Evolutionary conservation across 352 stramenopile species (phyloP).

Genomic region (Saprolegnia parasitica): DNA sequence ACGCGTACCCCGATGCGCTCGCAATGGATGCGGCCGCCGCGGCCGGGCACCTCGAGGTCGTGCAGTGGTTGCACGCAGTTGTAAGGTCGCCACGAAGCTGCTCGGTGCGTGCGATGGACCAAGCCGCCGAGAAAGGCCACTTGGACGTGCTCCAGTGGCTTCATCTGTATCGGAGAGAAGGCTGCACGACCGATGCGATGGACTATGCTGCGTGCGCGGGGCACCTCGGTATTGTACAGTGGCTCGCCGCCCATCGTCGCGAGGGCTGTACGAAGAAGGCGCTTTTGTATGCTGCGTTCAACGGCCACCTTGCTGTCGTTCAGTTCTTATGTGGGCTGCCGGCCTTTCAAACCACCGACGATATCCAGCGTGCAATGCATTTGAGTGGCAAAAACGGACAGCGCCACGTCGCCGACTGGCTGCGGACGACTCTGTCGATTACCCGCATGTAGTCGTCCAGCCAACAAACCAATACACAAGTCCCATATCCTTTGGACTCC

Average conservation of each 20-base stretch:
- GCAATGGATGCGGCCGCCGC: slow-evolving; percentile 35
- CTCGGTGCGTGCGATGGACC: slow-evolving; percentile 25
- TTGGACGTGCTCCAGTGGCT: slow-evolving; percentile 30
- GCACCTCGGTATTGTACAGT: slow-evolving; percentile 27
- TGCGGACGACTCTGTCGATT: too few relatives aligned
- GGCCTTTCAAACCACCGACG: background rate
- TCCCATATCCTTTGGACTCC: too few relatives aligned
- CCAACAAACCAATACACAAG: too few relatives aligned
- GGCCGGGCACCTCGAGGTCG: slow-evolving; percentile 32
- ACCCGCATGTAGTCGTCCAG: too few relatives aligned
- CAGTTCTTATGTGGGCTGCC: slow-evolving; percentile 14
- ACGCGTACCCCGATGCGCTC: slow-evolving; percentile 7
- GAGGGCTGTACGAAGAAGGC: slow-evolving; percentile 29
- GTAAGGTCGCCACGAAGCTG: slow-evolving; percentile 22
- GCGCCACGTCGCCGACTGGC: slow-evolving; percentile 5
- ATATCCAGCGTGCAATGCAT: background rate
- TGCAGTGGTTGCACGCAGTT: slow-evolving; percentile 36
- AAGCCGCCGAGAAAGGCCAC: slow-evolving; percentile 21
- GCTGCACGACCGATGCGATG: slow-evolving; percentile 29
- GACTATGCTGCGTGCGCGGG: slow-evolving; percentile 21
- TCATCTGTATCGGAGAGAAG: slow-evolving; percentile 23
- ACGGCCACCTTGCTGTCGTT: slow-evolving; percentile 26
- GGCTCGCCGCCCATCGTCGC: slow-evolving; percentile 17
- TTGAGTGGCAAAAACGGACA: background rate
- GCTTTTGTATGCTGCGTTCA: slow-evolving; percentile 21